phyloP scores from a whole-genome alignment of 805 yeast species.

The Zygoascus tannicola region DNA sequence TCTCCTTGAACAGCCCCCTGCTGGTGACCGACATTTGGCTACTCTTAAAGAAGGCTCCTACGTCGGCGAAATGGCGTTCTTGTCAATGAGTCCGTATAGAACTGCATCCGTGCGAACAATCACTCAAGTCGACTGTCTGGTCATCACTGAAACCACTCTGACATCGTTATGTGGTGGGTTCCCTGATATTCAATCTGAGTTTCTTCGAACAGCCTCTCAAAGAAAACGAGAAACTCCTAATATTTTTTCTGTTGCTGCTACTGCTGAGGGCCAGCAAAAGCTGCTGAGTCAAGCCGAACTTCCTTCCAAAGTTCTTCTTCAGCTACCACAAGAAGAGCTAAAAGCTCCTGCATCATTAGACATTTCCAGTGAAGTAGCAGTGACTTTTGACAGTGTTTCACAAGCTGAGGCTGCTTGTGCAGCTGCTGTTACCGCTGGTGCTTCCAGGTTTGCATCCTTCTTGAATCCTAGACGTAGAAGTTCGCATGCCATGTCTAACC shows the following conservation, averaged over 20 bases:
- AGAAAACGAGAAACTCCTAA: neutral
- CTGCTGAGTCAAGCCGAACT: neutral
- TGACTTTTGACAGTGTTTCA: conserved; percentile 1
- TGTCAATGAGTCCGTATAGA: conserved; percentile 35
- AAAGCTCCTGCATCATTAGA: neutral
- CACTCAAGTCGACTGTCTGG: conserved; percentile 49
- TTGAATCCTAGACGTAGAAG: neutral
- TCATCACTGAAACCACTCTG: conserved; percentile 47
- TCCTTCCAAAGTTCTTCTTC: neutral
- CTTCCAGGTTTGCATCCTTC: conserved; percentile 3
- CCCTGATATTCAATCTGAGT: conserved; percentile 50
- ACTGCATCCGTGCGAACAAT: conserved; percentile 60
- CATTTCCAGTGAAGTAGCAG: neutral
- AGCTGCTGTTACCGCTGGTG: neutral
- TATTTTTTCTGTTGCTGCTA: neutral
- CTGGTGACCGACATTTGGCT: conserved; percentile 26
- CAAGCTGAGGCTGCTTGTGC: conserved; percentile 2
- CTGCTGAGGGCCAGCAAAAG: too few species aligned
- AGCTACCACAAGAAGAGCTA: neutral
- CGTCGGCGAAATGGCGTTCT: conserved; percentile 71
- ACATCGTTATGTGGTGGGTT: conserved; percentile 47
- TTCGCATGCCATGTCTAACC: neutral
- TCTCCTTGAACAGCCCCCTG: conserved; percentile 32
- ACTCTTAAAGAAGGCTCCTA: conserved; percentile 53
- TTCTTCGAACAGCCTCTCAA: conserved; percentile 44